phyloP scores from a whole-genome alignment of 2,329 filamentous ascomycete species.

The Monosporascus ibericus region DNA sequence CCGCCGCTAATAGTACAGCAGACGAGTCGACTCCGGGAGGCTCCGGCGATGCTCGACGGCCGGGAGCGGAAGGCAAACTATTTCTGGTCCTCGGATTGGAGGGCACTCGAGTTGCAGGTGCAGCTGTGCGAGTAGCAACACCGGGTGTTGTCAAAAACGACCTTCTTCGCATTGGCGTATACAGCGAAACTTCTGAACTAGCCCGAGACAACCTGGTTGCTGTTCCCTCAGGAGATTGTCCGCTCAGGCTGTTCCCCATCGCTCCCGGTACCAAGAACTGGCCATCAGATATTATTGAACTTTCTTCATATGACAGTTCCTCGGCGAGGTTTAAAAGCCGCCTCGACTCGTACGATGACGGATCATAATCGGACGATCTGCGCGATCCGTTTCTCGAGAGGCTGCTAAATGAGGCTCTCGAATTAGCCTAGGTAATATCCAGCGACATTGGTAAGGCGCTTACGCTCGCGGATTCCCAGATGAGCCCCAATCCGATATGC shows the following conservation, averaged over 20 bases:
- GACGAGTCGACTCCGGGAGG: conserved; percentile 6
- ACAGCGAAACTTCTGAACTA: conserved; percentile 37
- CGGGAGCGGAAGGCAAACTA: conserved; percentile 17
- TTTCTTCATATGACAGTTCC: conserved; percentile 26
- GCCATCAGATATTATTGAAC: conserved; percentile 28
- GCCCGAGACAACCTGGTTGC: conserved; percentile 28
- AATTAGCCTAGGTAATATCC: not conserved
- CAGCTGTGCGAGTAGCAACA: conserved; percentile 20
- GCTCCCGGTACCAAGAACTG: conserved; percentile 26
- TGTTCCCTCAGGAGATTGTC: conserved; percentile 14
- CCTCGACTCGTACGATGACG: conserved; percentile 39
- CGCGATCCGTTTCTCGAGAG: conserved; percentile 27
- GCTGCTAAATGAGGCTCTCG: conserved; percentile 16
- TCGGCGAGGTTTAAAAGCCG: conserved; percentile 35
- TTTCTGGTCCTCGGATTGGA: conserved; percentile 11
- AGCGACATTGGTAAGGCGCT: not conserved
- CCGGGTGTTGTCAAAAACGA: conserved; percentile 24
- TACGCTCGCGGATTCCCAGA: conserved; percentile 8
- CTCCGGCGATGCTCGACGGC: conserved; percentile 16
- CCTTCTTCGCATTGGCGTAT: conserved; percentile 25
- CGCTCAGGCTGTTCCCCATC: conserved; percentile 32
- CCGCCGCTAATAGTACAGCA: conserved; percentile 17
- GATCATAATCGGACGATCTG: conserved; percentile 36
- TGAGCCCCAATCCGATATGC: conserved; percentile 4
- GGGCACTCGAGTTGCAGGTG: conserved; percentile 4